A percentile compares a stretch with the other conserved stretches of the same genome.
Evolutionary conservation across 2,329 filamentous ascomycete species (phyloP).

Genomic region (Penicillium sp.): DNA sequence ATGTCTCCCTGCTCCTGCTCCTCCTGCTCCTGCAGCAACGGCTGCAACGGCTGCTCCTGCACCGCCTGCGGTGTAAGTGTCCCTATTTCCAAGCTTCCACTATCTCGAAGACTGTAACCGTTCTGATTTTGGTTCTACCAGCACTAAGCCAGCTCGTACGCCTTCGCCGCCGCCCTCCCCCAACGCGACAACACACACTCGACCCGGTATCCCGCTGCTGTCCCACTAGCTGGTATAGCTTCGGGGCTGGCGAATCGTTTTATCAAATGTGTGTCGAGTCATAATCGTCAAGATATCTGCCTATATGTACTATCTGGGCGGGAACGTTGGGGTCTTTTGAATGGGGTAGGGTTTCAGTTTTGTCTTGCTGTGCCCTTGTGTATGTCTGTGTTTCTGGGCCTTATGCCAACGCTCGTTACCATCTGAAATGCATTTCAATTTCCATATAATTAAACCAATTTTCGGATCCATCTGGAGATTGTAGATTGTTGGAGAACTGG

Average conservation of each 20-base stretch:
- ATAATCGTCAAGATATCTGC: slow-evolving; percentile 13
- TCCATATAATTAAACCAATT: not conserved
- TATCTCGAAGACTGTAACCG: not conserved
- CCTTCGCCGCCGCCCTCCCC: slow-evolving; percentile 25
- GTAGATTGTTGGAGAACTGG: not conserved
- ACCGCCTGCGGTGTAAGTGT: slow-evolving; percentile 39
- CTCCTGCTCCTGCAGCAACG: slow-evolving; percentile 40
- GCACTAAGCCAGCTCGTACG: slow-evolving; percentile 26
- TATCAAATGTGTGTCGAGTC: slow-evolving; percentile 3
- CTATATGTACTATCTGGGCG: slow-evolving; percentile 4
- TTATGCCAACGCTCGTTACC: slow-evolving; percentile 1
- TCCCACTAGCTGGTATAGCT: slow-evolving; percentile 22
- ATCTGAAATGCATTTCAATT: too few species aligned
- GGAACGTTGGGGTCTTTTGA: slow-evolving; percentile 16
- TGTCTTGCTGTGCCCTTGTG: slow-evolving; percentile 9
- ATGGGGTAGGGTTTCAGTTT: slow-evolving; percentile 13
- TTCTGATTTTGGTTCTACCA: slow-evolving; percentile 21
- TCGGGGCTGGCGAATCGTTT: not conserved
- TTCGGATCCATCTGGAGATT: not conserved
- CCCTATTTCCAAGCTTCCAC: not conserved
- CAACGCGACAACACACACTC: slow-evolving; percentile 24
- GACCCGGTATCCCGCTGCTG: slow-evolving; percentile 26
- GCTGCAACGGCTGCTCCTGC: slow-evolving; percentile 46
- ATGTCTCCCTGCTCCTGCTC: slow-evolving; percentile 47
- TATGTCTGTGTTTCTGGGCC: slow-evolving; percentile 16